Percentiles rank a stretch among this genome's conserved stretches.
Evolutionary conservation across 352 stramenopile genomes (phyloP).

Genomic region (Phytopythium montanum): DNA sequence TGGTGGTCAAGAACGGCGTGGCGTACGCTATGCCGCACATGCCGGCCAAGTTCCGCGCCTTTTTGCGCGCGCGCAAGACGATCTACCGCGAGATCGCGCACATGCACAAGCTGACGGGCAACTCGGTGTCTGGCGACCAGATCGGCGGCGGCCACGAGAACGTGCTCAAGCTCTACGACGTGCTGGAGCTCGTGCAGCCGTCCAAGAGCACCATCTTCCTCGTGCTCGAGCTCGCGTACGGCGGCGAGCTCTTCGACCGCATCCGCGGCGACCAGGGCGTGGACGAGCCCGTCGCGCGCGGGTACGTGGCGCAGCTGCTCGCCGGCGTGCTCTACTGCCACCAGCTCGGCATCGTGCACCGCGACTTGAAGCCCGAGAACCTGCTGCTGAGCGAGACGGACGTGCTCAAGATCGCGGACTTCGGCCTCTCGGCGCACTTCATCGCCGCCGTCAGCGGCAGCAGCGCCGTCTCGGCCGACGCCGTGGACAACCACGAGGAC

Average conservation of each 20-base stretch:
- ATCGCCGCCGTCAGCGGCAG: conserved; percentile 71
- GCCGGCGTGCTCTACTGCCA: conserved; percentile 90
- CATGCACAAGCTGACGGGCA: conserved; percentile 91
- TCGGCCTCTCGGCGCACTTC: conserved; percentile 92
- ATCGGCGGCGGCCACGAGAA: conserved; percentile 90
- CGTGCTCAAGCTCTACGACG: conserved; percentile 95
- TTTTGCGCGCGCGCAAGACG: conserved; percentile 88
- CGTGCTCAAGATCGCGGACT: conserved; percentile 95
- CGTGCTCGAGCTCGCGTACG: conserved; percentile 88
- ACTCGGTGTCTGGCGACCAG: conserved; percentile 68
- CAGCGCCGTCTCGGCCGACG: conserved; percentile 27
- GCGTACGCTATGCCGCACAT: conserved; percentile 63
- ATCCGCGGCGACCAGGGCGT: conserved; percentile 86
- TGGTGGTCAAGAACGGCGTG: conserved; percentile 5
- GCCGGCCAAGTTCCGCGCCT: conserved; percentile 92
- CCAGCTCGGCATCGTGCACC: conserved; percentile 91
- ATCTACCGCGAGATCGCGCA: conserved; percentile 96
- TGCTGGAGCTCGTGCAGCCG: conserved; percentile 95
- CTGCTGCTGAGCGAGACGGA: conserved; percentile 89
- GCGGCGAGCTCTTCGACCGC: conserved; percentile 92
- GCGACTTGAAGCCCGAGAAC: conserved; percentile 97
- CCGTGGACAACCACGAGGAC: conserved; percentile 33
- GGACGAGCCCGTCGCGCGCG: conserved; percentile 73
- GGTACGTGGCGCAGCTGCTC: conserved; percentile 90
- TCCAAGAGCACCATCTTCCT: conserved; percentile 94